Evolutionary conservation across 2,329 filamentous ascomycete species (phyloP).

Genomic region (Aspergillus calidoustus): DNA sequence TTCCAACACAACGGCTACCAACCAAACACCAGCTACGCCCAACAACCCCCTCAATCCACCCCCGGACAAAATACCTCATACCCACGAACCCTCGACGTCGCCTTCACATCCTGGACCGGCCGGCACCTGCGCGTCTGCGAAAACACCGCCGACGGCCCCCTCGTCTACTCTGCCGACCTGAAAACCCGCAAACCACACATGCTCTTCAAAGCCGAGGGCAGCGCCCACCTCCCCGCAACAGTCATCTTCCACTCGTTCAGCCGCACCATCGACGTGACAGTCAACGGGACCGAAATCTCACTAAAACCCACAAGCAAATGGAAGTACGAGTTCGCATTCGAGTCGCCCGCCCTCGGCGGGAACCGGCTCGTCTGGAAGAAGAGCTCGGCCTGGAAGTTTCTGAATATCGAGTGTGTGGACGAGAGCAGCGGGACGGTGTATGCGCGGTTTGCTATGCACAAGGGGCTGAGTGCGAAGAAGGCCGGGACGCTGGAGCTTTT

Average conservation of each 20-base stretch:
- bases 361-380: slow-evolving; percentile 7
- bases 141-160: slow-evolving; percentile 1
- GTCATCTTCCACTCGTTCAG: slow-evolving; percentile 18
- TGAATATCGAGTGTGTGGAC: slow-evolving; percentile 6
- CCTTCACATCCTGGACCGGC: slow-evolving; percentile 17
- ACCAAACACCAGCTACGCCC: background rate
- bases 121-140: slow-evolving; percentile 17
- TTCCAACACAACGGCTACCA: background rate
- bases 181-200: slow-evolving; percentile 20
- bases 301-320: slow-evolving; percentile 1
- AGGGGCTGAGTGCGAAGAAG: slow-evolving; percentile 6
- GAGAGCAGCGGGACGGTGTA: background rate
- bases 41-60: background rate
- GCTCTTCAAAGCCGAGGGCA: slow-evolving; percentile 18
- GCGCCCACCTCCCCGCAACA: slow-evolving; percentile 12
- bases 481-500: slow-evolving; percentile 12
- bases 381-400: background rate
- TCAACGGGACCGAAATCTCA: slow-evolving; percentile 11
- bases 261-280: slow-evolving; percentile 10
- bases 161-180: slow-evolving; percentile 17
- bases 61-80: background rate
- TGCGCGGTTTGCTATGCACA: slow-evolving; percentile 1
- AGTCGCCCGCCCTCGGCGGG: background rate
- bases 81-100: slow-evolving; percentile 11
- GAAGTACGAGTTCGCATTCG: slow-evolving; percentile 5